phyloP scores from a whole-genome alignment of 805 yeast species.

The Schwanniomyces vanrijiae region DNA sequence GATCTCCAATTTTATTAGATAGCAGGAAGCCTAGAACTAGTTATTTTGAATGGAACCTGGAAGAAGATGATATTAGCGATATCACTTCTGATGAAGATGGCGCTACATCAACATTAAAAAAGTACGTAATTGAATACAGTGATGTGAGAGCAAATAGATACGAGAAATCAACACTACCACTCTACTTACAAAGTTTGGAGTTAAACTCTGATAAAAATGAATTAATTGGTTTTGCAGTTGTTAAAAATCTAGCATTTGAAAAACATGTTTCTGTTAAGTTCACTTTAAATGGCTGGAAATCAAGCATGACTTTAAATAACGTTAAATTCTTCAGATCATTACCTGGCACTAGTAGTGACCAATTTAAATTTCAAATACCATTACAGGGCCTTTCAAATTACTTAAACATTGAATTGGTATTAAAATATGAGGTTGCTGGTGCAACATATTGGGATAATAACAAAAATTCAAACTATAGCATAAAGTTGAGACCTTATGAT shows the following conservation, averaged over 20 bases:
- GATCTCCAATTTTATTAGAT: slow-evolving; percentile 24
- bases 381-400: slow-evolving; percentile 30
- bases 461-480: slow-evolving; percentile 30
- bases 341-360: slow-evolving; percentile 34
- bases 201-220: slow-evolving; percentile 20
- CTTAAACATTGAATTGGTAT: slow-evolving; percentile 34
- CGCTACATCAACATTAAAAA: not conserved
- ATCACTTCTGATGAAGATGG: slow-evolving; percentile 22
- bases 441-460: slow-evolving; percentile 41
- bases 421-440: slow-evolving; percentile 30
- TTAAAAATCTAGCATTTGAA: slow-evolving; percentile 37
- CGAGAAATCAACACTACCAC: slow-evolving; percentile 15
- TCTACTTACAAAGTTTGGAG: slow-evolving; percentile 38
- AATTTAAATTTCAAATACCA: slow-evolving; percentile 52
- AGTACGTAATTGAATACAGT: slow-evolving; percentile 12
- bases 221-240: slow-evolving; percentile 24
- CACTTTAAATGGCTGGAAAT: slow-evolving; percentile 50
- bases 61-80: slow-evolving; percentile 18
- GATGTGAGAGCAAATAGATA: slow-evolving; percentile 10
- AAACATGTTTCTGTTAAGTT: slow-evolving; percentile 42
- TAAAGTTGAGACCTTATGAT: slow-evolving; percentile 27
- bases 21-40: slow-evolving; percentile 12
- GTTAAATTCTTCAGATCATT: slow-evolving; percentile 21
- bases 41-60: slow-evolving; percentile 25
- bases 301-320: slow-evolving; percentile 24